Percentiles rank a stretch among this genome's conserved stretches.
Conservation (phyloP, 1,139 yeast species). For the Yamadazyma pseudoaaseri region DNA sequence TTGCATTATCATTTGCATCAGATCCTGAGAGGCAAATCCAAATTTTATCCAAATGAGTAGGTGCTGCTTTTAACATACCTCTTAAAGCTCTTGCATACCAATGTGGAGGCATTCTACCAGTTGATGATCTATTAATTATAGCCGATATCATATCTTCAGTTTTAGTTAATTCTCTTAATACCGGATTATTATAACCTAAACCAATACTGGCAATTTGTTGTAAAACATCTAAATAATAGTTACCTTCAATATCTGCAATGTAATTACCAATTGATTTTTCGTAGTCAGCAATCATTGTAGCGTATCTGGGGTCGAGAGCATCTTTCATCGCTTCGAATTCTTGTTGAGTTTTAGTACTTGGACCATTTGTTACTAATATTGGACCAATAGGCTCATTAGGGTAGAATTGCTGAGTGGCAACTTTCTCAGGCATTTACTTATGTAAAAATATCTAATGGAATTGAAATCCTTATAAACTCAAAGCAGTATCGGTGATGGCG, state of each 20-base stretch:
- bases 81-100: constrained; percentile 55
- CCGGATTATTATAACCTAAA: constrained; percentile 79
- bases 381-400: constrained; percentile 8
- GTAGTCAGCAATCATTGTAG: constrained; percentile 69
- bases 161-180: constrained; percentile 57
- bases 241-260: constrained; percentile 71
- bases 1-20: constrained; percentile 79
- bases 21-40: constrained; percentile 80
- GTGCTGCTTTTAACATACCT: constrained; percentile 53
- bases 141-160: constrained; percentile 67
- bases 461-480: not conserved
- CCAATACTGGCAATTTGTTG: constrained; percentile 80
- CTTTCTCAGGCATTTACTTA: constrained; percentile 5
- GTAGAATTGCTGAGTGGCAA: constrained; percentile 1
- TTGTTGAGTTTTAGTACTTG: constrained; percentile 59
- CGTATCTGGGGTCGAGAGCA: constrained; percentile 64
- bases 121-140: constrained; percentile 72
- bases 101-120: constrained; percentile 70
- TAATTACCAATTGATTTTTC: constrained; percentile 69
- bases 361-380: constrained; percentile 31
- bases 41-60: constrained; percentile 58
- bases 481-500: not conserved
- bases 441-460: not conserved
- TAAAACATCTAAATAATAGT: constrained; percentile 64
- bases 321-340: constrained; percentile 45